Conservation (phyloP, 2,329 filamentous ascomycete genomes). For the Chaetothyriales sp. region DNA sequence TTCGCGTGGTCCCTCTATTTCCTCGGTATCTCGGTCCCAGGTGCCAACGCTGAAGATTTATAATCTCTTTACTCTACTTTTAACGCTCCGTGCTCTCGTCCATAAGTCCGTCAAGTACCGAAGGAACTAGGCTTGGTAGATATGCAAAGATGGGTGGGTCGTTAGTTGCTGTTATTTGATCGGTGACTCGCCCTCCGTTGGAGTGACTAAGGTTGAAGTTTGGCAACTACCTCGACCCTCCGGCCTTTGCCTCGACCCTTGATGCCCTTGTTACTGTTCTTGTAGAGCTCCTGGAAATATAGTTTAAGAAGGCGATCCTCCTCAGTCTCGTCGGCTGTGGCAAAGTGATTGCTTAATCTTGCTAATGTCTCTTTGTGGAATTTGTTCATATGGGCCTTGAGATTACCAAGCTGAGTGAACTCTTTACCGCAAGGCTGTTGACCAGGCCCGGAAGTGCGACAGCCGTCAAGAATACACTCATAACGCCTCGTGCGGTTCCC, state of each 20-base stretch:
- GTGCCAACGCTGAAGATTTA: no score
- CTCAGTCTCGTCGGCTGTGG: constrained; percentile 42
- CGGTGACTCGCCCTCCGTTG: no score
- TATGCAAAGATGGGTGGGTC: not conserved
- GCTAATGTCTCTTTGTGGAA: constrained; percentile 69
- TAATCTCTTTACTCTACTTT: no score
- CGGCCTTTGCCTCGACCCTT: constrained; percentile 85
- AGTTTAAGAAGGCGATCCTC: constrained; percentile 64
- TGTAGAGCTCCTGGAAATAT: constrained; percentile 81
- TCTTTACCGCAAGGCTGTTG: constrained; percentile 44
- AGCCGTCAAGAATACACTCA: constrained; percentile 67
- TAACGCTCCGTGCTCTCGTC: no score
- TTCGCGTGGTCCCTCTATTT: no score
- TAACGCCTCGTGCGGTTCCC: constrained; percentile 44
- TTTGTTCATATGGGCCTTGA: constrained; percentile 93
- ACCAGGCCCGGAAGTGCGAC: constrained; percentile 25
- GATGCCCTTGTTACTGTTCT: constrained; percentile 96
- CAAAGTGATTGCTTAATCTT: constrained; percentile 57
- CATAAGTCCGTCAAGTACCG: no score
- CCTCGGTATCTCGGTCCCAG: no score
- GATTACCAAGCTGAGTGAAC: constrained; percentile 81
- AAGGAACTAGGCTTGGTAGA: not conserved
- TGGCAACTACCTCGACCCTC: constrained; percentile 36
- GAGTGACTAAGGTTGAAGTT: not conserved
- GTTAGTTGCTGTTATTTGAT: not conserved